Evolutionary conservation across 78 protist genomes (phyloP), one percentile per base, ranked within the genome.

Genomic region (Planoprotostelium fungivorum): DNA sequence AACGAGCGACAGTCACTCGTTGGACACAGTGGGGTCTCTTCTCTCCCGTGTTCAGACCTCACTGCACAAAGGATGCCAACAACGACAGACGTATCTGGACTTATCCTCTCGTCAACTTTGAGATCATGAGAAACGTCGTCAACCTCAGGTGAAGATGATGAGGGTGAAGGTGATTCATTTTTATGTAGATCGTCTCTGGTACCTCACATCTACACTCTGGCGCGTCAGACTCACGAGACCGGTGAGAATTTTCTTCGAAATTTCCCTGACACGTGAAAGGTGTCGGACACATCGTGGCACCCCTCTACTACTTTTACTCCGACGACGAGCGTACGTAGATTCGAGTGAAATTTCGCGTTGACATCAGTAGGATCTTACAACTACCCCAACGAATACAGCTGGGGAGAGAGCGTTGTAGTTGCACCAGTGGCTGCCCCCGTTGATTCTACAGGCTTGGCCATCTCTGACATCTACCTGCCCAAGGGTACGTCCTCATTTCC

Each of bases 121-220:
- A 39, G 28, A 37, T 90, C 38, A 28, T 84, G 86, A 28, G 37
- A 84, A 1, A 31, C 36, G 25, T 37, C 25, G 31, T 38, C 39
- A 35, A 5, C 39, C 88, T n/a, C 88, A 87, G 63, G 29, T 85
- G 87, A 35, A 85, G 16, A 51, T 51, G 16, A 51, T 51, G 73
- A 51, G 16, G 5, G 5, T 5, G 16, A 51, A 16, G 73, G 5
- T 51, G 73, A 5, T 25, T 51, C 73, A 25, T 16, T 51, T 51
- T 51, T 5, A 51, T 25, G 16, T 1, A 87, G 88, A n/a, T 87
- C 88, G 35, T 36, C 31, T 29, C 89, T 93, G 28, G 25, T 95
- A 0, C 96, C 96, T 0, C 87, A 93, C 94, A 34, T 95, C 35
- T 95, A 95, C 94, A 95, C 95, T 28, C 63, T n/a, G 36, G 85